Evolutionary conservation across 23 red algal species (phyloP).

Genomic region (Chondrus crispus): DNA sequence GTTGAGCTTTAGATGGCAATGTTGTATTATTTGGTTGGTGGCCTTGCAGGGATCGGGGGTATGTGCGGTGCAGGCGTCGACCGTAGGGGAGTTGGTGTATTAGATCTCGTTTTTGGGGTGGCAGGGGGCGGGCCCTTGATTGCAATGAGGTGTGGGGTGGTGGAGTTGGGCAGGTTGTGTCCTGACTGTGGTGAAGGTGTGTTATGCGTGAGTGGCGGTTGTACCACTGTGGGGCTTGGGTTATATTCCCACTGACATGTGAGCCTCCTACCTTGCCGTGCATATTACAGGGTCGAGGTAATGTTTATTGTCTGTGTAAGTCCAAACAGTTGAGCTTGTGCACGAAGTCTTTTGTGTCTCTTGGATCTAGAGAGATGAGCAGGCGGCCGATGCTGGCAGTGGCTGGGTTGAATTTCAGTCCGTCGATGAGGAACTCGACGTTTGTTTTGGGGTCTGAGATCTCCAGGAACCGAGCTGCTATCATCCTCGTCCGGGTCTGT

Average conservation of each 20-base stretch:
- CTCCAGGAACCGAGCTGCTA: not conserved
- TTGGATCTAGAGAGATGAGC: not conserved
- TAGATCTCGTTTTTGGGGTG: not conserved
- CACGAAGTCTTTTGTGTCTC: not conserved
- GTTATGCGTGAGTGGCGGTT: too few species aligned
- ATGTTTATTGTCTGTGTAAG: too few species aligned
- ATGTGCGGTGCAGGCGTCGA: not conserved
- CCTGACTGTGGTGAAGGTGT: not conserved
- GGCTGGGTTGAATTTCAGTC: not conserved
- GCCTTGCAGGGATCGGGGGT: not conserved
- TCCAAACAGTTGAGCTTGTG: not conserved
- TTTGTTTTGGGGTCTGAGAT: not conserved
- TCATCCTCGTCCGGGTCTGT: not conserved
- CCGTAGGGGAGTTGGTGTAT: not conserved
- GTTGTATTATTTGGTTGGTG: not conserved
- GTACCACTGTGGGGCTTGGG: too few species aligned
- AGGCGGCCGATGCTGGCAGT: not conserved
- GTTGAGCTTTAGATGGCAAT: not conserved
- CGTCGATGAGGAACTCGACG: not conserved
- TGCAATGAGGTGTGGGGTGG: not conserved
- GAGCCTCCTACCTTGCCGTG: too few species aligned
- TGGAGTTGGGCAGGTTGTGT: not conserved
- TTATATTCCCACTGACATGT: too few species aligned
- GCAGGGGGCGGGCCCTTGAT: not conserved
- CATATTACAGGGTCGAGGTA: too few species aligned